Conservation (phyloP, 2,329 filamentous ascomycete genomes). For the Pyricularia sp. region DNA sequence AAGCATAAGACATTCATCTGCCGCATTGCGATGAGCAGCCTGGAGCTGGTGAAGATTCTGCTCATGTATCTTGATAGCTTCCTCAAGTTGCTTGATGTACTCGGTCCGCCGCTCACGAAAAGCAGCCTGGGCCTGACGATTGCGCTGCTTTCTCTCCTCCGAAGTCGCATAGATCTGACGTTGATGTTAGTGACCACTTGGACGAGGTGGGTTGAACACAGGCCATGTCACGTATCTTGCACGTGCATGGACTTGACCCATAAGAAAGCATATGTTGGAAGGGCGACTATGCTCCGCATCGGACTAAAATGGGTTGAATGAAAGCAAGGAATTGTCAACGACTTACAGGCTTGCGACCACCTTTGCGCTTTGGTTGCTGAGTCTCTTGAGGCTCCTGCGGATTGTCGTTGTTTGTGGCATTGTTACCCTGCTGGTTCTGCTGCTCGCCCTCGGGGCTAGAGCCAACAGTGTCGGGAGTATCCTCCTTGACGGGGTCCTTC, state of each 20-base stretch:
- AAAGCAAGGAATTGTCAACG: not conserved
- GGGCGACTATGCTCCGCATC: not conserved
- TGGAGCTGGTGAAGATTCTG: conserved; percentile 87
- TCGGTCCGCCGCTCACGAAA: conserved; percentile 95
- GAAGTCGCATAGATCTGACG: conserved; percentile 92
- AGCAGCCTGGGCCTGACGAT: conserved; percentile 92
- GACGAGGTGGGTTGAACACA: not conserved
- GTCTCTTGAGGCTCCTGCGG: conserved; percentile 33
- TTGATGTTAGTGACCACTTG: not conserved
- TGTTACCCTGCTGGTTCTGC: conserved; percentile 16
- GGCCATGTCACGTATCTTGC: not conserved
- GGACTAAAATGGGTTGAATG: not conserved
- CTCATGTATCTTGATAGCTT: conserved; percentile 94
- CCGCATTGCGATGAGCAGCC: conserved; percentile 85
- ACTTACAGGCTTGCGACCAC: conserved; percentile 89
- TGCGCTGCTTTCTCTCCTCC: conserved; percentile 95
- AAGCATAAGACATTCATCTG: conserved; percentile 95
- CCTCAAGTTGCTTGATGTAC: conserved; percentile 98
- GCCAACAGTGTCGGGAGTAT: conserved; percentile 47
- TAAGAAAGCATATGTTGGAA: not conserved
- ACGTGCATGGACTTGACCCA: not conserved
- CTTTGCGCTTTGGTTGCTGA: conserved; percentile 84
- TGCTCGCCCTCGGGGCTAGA: conserved; percentile 50
- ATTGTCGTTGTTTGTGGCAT: conserved; percentile 15
- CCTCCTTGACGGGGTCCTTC: conserved; percentile 46